Conservation (phyloP, 2,329 filamentous ascomycete genomes). For the Hypoxylon sp. region DNA sequence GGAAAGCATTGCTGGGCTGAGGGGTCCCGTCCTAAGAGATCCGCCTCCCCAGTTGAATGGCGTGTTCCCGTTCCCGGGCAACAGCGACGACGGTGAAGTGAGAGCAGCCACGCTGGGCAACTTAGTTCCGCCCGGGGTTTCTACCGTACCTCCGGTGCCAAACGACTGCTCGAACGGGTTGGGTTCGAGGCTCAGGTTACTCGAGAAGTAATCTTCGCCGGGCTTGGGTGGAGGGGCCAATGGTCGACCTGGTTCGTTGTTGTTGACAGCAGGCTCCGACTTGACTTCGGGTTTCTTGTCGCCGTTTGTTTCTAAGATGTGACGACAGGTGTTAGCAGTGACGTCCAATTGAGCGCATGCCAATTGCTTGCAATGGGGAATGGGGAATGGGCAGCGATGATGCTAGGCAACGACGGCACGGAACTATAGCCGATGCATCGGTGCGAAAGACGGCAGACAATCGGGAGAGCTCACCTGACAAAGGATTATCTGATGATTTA, state of each 20-base stretch:
- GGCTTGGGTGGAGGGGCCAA: constrained; percentile 80
- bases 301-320: constrained; percentile 58
- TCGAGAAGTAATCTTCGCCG: constrained; percentile 78
- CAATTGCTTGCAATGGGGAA: constrained; percentile 11
- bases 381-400: neutral
- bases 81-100: constrained; percentile 88
- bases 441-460: constrained; percentile 29
- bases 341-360: constrained; percentile 43
- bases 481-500: constrained; percentile 55
- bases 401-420: constrained; percentile 21
- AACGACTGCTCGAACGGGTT: constrained; percentile 99
- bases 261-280: constrained; percentile 66
- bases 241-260: constrained; percentile 73
- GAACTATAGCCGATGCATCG: constrained; percentile 22
- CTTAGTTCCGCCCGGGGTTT: constrained; percentile 87
- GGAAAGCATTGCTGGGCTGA: constrained; percentile 97
- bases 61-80: constrained; percentile 80
- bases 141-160: constrained; percentile 72
- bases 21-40: constrained; percentile 89
- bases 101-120: constrained; percentile 91
- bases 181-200: constrained; percentile 82
- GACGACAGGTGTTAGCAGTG: constrained; percentile 48
- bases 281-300: constrained; percentile 67
- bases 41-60: constrained; percentile 85
- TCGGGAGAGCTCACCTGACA: constrained; percentile 53